These are phyloP conservation scores for Solanum bukasovii DNA, from an alignment of 257 asterid species.

Conservation along the genomic window DNA sequence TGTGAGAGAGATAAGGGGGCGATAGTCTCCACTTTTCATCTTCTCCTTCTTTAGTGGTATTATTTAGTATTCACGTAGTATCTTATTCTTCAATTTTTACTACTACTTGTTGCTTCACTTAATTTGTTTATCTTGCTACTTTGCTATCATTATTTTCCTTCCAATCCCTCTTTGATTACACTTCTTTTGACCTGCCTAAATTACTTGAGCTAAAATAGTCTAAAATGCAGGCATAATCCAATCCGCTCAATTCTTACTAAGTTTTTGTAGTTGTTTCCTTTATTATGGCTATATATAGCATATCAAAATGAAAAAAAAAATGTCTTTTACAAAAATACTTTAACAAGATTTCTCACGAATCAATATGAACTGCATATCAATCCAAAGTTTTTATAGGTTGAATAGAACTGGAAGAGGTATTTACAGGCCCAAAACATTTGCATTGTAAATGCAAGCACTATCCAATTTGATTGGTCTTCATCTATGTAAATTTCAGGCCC, in stretches of 20 bases:
- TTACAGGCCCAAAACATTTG: background rate
- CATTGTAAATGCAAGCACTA: background rate
- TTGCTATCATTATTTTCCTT: background rate
- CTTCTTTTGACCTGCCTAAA: background rate
- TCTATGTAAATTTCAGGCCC: background rate
- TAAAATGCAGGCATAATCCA: background rate
- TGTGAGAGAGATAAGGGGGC: background rate
- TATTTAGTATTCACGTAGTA: background rate
- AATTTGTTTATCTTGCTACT: background rate
- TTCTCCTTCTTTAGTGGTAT: background rate
- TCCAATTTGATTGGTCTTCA: background rate
- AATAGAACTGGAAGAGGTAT: background rate
- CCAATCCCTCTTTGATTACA: background rate
- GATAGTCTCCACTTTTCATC: background rate
- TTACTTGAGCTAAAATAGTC: background rate
- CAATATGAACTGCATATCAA: background rate
- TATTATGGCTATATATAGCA: too few relatives aligned
- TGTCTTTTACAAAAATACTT: too few relatives aligned
- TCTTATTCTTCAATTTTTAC: background rate
- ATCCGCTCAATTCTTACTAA: background rate
- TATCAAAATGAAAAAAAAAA: too few relatives aligned
- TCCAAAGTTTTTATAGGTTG: background rate
- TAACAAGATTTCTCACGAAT: too few relatives aligned
- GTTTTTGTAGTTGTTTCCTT: background rate
- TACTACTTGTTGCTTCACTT: background rate